A percentile compares a stretch with the other conserved stretches of the same genome.
Evolutionary conservation across 208 protist species (phyloP).

Genomic region (Wallacemonas collosoma): DNA sequence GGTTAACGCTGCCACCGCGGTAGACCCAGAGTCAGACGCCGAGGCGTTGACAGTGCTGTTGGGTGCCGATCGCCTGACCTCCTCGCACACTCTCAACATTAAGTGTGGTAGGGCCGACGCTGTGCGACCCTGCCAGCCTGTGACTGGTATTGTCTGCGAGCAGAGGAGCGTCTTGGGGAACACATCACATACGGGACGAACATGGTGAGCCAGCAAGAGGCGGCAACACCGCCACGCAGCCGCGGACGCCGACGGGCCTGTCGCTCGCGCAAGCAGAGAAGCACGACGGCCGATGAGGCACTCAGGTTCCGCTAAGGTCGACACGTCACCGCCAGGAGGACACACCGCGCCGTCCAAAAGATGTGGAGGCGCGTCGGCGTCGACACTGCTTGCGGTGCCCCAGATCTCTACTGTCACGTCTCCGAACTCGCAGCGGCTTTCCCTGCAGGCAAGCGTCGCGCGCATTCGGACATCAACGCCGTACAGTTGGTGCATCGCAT

Average conservation of each 20-base stretch:
- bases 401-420: no score
- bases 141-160: background rate
- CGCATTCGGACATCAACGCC: constrained; percentile 21
- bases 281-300: no score
- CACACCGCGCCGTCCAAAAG: no score
- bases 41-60: background rate
- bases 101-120: background rate
- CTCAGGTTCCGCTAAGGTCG: no score
- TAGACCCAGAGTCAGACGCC: background rate
- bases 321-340: no score
- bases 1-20: background rate
- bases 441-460: background rate
- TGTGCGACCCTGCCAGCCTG: constrained; percentile 18
- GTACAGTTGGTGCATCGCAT: constrained; percentile 29
- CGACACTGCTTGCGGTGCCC: no score
- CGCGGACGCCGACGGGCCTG: background rate
- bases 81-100: background rate
- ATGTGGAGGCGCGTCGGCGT: no score
- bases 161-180: background rate
- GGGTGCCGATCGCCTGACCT: background rate
- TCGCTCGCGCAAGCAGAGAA: background rate
- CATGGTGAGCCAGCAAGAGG: constrained; percentile 2
- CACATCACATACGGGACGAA: background rate
- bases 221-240: constrained; percentile 2
- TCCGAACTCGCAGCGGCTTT: no score